Base-by-base conservation (phyloP, 202 grass and related monocot genomes). In the Schoenoplectus triqueter region DNA sequence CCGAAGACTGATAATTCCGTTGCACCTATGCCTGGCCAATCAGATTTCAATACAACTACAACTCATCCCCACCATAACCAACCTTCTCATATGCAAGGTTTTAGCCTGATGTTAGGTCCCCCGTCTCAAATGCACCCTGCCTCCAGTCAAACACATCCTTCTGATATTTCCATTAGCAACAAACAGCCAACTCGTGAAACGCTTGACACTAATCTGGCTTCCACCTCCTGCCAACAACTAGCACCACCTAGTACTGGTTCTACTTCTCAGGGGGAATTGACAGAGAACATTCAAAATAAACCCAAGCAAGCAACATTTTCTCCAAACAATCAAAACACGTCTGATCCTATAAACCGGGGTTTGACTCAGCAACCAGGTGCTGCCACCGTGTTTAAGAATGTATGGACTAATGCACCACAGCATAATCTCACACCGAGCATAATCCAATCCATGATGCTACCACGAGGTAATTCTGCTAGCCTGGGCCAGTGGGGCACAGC, bases 391-490 rank as follows among this genome's bases (percentile, higher is more conserved):
- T 96, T 99, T 85, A 92, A 97, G 77, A 99, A 99, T 90, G 92
- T 97, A 74, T 99, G 97, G 97, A 96, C 93, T 85, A 94, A 97
- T 75, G 91, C 93, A 57, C 89, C 84, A 72, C 97, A 92, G 68
- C 90, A 82, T 86, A 83, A 69, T 69, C 88, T 94, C 62, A 97
- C 93, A 85, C 97, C 97, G 19, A 91, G 89, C 88, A 87, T 92
- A 80, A 89, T 97, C 68, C 97, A 99, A 71, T 99, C 93, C 63
- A 92, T 97, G 93, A 97, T 99, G 89, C 85, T 97, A 81, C 74
- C 21, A 52, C 64, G 83, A 55, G 91, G 74, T 86, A 92, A 89
- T 60, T 49, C 89, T 73, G 81, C 86, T 86, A 66, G 84, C 88
- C 66, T 91, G 86, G 91, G 81, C 83, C 87, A 87, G 80, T 92